Evolutionary conservation across 1,139 yeast genomes (phyloP).

Genomic region (Hyphopichia fennica): DNA sequence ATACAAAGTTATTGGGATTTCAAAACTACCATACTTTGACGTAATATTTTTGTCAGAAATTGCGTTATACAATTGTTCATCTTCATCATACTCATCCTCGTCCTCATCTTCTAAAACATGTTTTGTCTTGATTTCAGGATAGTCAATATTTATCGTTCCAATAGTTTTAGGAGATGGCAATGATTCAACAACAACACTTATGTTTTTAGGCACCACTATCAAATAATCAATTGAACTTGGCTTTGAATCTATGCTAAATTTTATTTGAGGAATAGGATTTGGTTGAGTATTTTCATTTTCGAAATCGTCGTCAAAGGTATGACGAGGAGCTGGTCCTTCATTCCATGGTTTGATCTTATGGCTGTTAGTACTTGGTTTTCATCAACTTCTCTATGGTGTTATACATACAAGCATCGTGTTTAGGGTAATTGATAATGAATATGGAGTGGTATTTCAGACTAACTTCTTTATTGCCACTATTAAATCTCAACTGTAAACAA

Average conservation of each 20-base stretch:
- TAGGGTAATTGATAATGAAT: not conserved
- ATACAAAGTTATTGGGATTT: constrained; percentile 24
- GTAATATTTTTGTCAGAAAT: constrained; percentile 13
- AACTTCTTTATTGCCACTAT: not conserved
- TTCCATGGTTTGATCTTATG: constrained; percentile 56
- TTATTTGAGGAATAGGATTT: constrained; percentile 17
- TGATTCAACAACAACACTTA: constrained; percentile 23
- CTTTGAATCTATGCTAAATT: constrained; percentile 10
- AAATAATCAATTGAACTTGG: constrained; percentile 11
- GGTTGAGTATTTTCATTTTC: constrained; percentile 16
- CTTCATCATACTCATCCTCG: constrained; percentile 50
- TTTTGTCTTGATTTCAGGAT: constrained; percentile 13
- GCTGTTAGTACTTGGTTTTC: constrained; percentile 10
- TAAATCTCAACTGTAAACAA: too few species aligned
- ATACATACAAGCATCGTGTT: constrained; percentile 14
- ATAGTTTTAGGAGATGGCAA: constrained; percentile 15
- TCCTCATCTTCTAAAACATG: constrained; percentile 11
- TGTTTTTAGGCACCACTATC: constrained; percentile 29
- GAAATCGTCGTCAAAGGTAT: constrained; percentile 47
- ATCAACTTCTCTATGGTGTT: not conserved
- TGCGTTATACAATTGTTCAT: constrained; percentile 52
- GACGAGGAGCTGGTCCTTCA: constrained; percentile 54
- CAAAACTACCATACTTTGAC: constrained; percentile 19
- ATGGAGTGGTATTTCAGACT: not conserved
- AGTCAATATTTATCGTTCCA: constrained; percentile 25